Evolutionary conservation across 1,284 basidiomycete genomes (phyloP).

Genomic region (Apiotrichum sp.): DNA sequence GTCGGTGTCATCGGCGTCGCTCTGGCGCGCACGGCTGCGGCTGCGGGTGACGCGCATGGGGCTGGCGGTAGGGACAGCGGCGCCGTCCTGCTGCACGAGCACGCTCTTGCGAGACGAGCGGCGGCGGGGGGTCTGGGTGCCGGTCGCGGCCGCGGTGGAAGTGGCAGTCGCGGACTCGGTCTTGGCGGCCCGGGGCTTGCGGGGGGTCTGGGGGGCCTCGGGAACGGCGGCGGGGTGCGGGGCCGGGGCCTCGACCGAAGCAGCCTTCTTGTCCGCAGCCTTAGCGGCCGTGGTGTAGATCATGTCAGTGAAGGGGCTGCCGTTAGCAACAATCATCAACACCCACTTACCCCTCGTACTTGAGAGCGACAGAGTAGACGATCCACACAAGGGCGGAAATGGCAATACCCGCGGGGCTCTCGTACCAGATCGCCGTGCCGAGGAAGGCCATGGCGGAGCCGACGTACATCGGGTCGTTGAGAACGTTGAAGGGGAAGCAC

Average conservation of each 20-base stretch:
- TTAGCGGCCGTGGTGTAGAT: constrained; percentile 41
- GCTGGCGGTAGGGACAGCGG: constrained; percentile 11
- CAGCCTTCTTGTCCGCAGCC: background rate
- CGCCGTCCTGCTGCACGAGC: background rate
- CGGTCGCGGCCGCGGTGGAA: constrained; percentile 6
- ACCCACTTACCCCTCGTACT: constrained; percentile 69
- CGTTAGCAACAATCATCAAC: background rate
- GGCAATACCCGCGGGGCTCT: constrained; percentile 69
- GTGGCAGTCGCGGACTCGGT: constrained; percentile 1
- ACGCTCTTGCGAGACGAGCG: constrained; percentile 8
- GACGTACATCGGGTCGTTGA: constrained; percentile 92
- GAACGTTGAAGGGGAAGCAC: constrained; percentile 92
- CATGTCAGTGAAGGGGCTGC: constrained; percentile 47
- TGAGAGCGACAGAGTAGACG: constrained; percentile 74
- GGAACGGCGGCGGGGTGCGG: background rate
- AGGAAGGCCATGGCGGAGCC: constrained; percentile 82
- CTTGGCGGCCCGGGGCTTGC: background rate
- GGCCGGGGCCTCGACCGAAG: too few species aligned
- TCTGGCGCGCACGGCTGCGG: constrained; percentile 35
- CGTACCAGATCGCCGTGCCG: constrained; percentile 78
- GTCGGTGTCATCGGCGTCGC: constrained; percentile 28
- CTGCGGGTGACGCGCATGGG: constrained; percentile 41
- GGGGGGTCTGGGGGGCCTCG: constrained; percentile 6
- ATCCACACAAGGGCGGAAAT: constrained; percentile 72
- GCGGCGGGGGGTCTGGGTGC: constrained; percentile 12